phyloP scores from a whole-genome alignment of 2,329 filamentous ascomycete genomes.

The Thermomyces lanuginosus region DNA sequence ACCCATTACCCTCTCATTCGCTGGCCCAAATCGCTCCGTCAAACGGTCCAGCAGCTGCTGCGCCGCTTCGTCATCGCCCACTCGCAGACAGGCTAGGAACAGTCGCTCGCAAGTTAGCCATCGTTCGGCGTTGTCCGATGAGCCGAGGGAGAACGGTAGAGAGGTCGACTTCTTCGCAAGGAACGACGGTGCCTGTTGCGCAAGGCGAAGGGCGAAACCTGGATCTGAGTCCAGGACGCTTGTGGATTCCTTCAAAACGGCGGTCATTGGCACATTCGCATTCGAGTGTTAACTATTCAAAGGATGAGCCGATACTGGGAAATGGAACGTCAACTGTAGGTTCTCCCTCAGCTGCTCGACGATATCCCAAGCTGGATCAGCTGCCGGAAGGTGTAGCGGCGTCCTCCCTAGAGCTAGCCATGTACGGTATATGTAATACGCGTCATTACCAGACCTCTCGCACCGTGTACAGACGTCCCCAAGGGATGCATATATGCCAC shows the following conservation, averaged over 20 bases:
- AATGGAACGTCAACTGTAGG: no score
- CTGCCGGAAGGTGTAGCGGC: no score
- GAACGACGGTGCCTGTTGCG: conserved; percentile 28
- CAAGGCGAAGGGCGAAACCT: conserved; percentile 28
- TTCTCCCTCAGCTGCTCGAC: neutral
- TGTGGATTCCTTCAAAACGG: no score
- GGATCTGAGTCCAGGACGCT: no score
- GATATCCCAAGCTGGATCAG: no score
- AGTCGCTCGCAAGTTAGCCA: conserved; percentile 83
- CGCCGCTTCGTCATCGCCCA: conserved; percentile 66
- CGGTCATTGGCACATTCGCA: conserved; percentile 2
- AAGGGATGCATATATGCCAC: no score
- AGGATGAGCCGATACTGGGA: no score
- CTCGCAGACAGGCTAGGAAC: conserved; percentile 65
- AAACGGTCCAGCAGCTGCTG: conserved; percentile 59
- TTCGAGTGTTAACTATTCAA: no score
- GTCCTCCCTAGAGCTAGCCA: no score
- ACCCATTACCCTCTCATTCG: conserved; percentile 75
- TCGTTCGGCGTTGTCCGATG: conserved; percentile 55
- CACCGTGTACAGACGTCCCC: no score
- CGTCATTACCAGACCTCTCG: no score
- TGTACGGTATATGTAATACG: no score
- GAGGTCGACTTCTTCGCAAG: conserved; percentile 12
- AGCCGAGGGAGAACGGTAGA: conserved; percentile 34
- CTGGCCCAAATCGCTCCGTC: conserved; percentile 59